Conservation (phyloP, 139 green algal species). For the Bryopsis sp. region DNA sequence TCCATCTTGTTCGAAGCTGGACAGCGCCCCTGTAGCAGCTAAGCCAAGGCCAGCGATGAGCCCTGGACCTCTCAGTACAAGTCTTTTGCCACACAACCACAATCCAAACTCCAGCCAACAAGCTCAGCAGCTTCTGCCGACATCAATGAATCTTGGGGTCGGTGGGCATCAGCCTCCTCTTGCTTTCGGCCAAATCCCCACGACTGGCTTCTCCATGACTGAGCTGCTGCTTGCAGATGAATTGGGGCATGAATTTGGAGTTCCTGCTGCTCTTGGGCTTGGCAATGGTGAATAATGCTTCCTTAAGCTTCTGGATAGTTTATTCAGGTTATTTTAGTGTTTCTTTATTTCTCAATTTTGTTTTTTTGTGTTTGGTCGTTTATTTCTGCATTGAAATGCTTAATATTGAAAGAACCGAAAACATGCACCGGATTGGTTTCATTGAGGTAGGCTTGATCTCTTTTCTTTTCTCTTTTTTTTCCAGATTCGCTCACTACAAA, state of each 20-base stretch:
- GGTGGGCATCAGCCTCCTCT: not conserved
- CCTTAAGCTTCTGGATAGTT: not conserved
- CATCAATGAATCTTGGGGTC: not conserved
- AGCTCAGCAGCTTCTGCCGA: not conserved
- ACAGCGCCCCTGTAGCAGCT: no score
- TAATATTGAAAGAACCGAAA: not conserved
- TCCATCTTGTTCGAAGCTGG: no score
- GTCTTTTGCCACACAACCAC: not conserved
- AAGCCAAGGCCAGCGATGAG: no score
- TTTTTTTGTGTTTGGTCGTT: not conserved
- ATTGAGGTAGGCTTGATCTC: no score
- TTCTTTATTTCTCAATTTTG: not conserved
- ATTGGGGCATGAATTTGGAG: not conserved
- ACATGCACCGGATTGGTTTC: not conserved
- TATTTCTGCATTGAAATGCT: not conserved
- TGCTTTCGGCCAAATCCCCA: not conserved
- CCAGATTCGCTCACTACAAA: no score
- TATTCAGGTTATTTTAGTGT: not conserved
- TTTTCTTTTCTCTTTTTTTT: no score
- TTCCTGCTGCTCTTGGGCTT: no score
- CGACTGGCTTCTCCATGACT: not conserved
- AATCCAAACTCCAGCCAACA: not conserved
- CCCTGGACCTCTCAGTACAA: not conserved
- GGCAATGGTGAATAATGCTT: no score
- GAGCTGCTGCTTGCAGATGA: not conserved